Percentiles rank a stretch among this genome's conserved stretches.
Conservation (phyloP, 129 eudicot genomes). For the Erigeron canadensis region DNA sequence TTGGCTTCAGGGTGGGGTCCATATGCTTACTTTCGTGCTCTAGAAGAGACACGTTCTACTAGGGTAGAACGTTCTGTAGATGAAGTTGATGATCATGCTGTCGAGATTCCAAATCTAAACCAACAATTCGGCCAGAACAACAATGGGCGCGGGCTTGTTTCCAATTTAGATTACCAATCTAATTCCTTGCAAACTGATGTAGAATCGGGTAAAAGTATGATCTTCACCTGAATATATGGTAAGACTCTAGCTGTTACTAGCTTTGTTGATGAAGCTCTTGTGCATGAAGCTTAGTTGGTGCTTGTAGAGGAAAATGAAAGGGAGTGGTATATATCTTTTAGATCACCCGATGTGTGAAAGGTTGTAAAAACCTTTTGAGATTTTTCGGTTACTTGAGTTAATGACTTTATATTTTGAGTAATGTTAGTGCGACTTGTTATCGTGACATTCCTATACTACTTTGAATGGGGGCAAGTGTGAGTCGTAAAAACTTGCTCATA, state of each 20-base stretch:
- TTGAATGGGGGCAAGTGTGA: no score
- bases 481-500: no score
- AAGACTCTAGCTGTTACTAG: neutral
- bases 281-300: neutral
- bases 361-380: neutral
- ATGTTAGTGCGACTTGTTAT: no score
- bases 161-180: constrained; percentile 22
- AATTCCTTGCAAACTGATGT: constrained; percentile 41
- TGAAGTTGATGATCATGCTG: constrained; percentile 16
- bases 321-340: neutral
- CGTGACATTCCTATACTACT: no score
- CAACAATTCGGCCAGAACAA: constrained; percentile 22
- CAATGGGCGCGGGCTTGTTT: constrained; percentile 10
- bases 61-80: constrained; percentile 11
- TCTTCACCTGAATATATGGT: neutral
- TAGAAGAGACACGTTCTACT: constrained; percentile 49
- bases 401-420: no score
- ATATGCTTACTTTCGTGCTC: constrained; percentile 73
- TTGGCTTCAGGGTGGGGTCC: constrained; percentile 72
- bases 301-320: neutral
- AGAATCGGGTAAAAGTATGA: constrained; percentile 49
- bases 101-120: constrained; percentile 23
- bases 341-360: constrained; percentile 4
- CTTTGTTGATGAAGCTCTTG: neutral
- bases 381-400: neutral